phyloP scores from a whole-genome alignment of 441 rosid genomes.

The Breynia disticha region DNA sequence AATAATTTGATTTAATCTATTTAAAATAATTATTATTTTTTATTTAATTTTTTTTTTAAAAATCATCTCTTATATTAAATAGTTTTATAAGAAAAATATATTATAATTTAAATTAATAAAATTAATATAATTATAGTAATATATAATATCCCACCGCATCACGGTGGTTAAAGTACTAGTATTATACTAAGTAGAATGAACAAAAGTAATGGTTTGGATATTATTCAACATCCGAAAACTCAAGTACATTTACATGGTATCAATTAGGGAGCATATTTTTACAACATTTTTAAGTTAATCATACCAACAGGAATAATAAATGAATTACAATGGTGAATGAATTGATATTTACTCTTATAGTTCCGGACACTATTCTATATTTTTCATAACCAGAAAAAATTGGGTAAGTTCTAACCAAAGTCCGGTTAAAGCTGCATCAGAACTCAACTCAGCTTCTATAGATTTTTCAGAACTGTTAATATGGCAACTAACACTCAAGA shows the following conservation, averaged over 20 bases:
- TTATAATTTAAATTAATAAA: too few species aligned
- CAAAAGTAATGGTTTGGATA: too few species aligned
- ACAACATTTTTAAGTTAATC: neutral
- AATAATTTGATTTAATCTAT: too few species aligned
- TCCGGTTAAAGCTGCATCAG: neutral
- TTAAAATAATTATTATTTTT: too few species aligned
- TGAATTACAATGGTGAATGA: neutral
- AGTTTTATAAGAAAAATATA: too few species aligned
- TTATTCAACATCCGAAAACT: too few species aligned
- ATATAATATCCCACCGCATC: too few species aligned
- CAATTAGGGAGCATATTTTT: neutral
- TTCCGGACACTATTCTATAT: neutral
- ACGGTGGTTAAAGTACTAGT: too few species aligned
- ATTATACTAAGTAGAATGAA: too few species aligned
- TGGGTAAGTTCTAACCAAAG: neutral
- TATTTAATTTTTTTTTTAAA: too few species aligned
- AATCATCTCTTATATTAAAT: too few species aligned
- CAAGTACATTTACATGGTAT: neutral
- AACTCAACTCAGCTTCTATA: neutral
- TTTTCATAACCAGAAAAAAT: neutral
- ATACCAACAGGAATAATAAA: neutral
- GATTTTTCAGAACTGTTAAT: neutral
- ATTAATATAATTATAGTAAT: too few species aligned
- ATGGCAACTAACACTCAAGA: neutral
- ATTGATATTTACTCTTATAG: neutral